Conservation (phyloP, 2,329 filamentous ascomycete genomes). For the Tolypocladium ovalisporum region DNA sequence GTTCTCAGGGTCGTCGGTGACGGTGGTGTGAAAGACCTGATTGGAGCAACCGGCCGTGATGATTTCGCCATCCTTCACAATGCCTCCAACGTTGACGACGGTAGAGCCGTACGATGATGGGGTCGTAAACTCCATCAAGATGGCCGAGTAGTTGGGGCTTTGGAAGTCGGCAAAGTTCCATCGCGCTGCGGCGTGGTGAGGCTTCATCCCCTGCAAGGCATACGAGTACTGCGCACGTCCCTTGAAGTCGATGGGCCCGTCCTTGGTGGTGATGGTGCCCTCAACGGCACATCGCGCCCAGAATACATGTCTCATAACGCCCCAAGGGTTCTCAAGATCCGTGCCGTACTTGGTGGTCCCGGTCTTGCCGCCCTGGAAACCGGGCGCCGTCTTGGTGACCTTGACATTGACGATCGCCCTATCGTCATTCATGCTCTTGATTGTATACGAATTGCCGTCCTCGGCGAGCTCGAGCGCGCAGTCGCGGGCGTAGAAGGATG, state of each 20-base stretch:
- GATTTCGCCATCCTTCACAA: constrained; percentile 73
- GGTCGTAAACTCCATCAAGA: constrained; percentile 94
- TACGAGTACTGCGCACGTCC: constrained; percentile 72
- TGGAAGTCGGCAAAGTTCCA: constrained; percentile 97
- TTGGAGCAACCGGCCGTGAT: constrained; percentile 59
- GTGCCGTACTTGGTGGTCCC: constrained; percentile 81
- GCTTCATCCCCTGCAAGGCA: constrained; percentile 96
- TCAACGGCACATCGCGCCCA: constrained; percentile 81
- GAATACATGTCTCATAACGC: constrained; percentile 82
- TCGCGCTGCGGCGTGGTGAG: constrained; percentile 80
- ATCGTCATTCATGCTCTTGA: constrained; percentile 83
- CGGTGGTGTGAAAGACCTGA: constrained; percentile 56
- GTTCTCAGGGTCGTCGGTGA: constrained; percentile 62
- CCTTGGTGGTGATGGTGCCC: constrained; percentile 74
- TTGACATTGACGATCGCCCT: constrained; percentile 77
- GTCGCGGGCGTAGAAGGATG: constrained; percentile 76
- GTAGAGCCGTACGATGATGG: constrained; percentile 87
- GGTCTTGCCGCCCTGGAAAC: constrained; percentile 74
- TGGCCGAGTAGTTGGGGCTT: constrained; percentile 71
- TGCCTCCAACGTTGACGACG: constrained; percentile 68
- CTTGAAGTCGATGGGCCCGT: constrained; percentile 71
- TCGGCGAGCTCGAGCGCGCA: constrained; percentile 77
- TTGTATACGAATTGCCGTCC: constrained; percentile 70
- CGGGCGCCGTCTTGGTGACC: constrained; percentile 63
- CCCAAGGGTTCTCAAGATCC: constrained; percentile 79